Evolutionary conservation across 2,329 filamentous ascomycete species (phyloP), one percentile per base, ranked within the genome.

Genomic region (Claviceps digitariae): DNA sequence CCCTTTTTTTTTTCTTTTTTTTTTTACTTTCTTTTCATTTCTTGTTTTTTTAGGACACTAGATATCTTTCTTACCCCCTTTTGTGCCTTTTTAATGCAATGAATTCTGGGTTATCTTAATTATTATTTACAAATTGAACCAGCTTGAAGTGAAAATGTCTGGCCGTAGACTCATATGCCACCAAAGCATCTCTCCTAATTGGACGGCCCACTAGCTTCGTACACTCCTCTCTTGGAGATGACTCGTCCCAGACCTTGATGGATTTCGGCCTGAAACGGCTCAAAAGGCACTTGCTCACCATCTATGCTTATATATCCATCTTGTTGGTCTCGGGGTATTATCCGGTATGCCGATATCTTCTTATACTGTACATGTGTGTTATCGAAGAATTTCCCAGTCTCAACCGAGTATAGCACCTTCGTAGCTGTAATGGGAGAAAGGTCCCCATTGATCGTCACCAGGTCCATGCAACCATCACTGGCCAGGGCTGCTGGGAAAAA

Each of bases 301-400:
- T 97, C 93, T 58, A 98, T 89, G 66, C 89, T 94, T 65, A 98
- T 94, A 66, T 87, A 93, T 1, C 91, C 91, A 57, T 83, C 77
- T 41, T 79, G 72, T 61, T 83, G 77, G 57, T 84, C 71, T 52
- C 80, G 82, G 0, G 93, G 93, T 3, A 84, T 83, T 57, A 98
- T 84, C 44, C 93, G 79, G 65, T 93, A 96, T 0, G 85, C 93
- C n/a, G 79, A 77, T 4, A 96, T 78, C 67, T 98, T 98, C 61
- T 83, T 80, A 67, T 96, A 91, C 31, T 77, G 76, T 13, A 95
- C 86, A 41, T 86, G 77, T 0, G 82, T 77, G 63, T 86, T 82
- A 64, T 95, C 87, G 60, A 95, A 94, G 59, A 95, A 84, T 3
- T 78, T 79, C 51, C 84, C 83, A 9, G 78, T 79, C 57, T 89